These are phyloP conservation scores for Helenozyma baotianmanensis DNA, from an alignment of 805 yeast species.

Conservation along the genomic window DNA sequence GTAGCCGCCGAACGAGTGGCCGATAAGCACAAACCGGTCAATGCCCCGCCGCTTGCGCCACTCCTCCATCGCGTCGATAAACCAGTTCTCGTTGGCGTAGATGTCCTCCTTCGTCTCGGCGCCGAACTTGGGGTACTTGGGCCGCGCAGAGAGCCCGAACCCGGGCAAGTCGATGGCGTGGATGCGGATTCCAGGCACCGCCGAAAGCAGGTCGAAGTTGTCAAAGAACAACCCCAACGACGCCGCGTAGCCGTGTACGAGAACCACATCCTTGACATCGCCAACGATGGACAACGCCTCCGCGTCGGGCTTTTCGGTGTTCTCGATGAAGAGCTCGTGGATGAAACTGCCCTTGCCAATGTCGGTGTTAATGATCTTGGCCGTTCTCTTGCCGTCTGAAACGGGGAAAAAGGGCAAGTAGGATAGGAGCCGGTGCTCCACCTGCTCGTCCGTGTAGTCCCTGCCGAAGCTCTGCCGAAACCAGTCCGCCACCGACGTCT, in stretches of 20 bases:
- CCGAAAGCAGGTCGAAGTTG: constrained; percentile 50
- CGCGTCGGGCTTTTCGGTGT: constrained; percentile 36
- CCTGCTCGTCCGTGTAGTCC: constrained; percentile 21
- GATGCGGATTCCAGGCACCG: constrained; percentile 50
- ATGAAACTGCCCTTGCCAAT: constrained; percentile 55
- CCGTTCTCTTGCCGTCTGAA: constrained; percentile 43
- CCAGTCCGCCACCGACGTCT: constrained; percentile 14
- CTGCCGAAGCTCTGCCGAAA: constrained; percentile 10
- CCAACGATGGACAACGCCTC: constrained; percentile 1
- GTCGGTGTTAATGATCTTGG: constrained; percentile 49
- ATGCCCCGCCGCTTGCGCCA: constrained; percentile 38
- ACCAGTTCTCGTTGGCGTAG: constrained; percentile 39
- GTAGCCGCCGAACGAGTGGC: constrained; percentile 45
- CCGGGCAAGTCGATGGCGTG: constrained; percentile 73
- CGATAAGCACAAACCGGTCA: constrained; percentile 32
- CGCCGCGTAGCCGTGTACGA: constrained; percentile 93
- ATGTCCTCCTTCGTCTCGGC: constrained; percentile 31
- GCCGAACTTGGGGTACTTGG: constrained; percentile 34
- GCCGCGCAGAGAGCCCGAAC: constrained; percentile 65
- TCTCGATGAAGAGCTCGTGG: constrained; percentile 70
- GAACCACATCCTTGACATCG: constrained; percentile 50
- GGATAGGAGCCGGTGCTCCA: constrained; percentile 44
- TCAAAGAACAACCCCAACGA: constrained; percentile 77
- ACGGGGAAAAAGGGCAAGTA: constrained; percentile 56
- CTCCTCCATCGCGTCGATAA: constrained; percentile 38